Evolutionary conservation across 345 rosid genomes (phyloP).

Genomic region (Adansonia digitata): DNA sequence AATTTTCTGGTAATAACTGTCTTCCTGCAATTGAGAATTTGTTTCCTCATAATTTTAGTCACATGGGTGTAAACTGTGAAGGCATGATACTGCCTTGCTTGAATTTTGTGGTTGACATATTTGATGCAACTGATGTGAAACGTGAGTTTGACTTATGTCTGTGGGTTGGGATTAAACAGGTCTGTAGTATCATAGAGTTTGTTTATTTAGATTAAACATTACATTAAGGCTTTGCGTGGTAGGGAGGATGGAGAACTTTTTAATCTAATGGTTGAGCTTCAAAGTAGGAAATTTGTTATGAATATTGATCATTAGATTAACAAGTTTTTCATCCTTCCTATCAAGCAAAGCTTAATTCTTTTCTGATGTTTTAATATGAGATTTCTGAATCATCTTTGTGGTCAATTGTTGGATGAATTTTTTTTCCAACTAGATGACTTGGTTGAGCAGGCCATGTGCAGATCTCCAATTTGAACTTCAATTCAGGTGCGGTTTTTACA

Average conservation of each 20-base stretch:
- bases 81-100: slow-evolving; percentile 13
- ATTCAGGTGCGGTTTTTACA: slow-evolving; percentile 44
- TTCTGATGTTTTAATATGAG: slow-evolving; percentile 16
- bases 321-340: too few species aligned
- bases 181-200: slow-evolving; percentile 14
- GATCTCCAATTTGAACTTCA: slow-evolving; percentile 34
- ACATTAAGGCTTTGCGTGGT: too few species aligned
- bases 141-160: not conserved
- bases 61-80: slow-evolving; percentile 9
- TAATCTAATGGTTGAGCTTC: too few species aligned
- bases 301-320: too few species aligned
- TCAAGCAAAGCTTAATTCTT: too few species aligned
- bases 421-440: slow-evolving; percentile 58
- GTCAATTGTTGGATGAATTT: slow-evolving; percentile 59
- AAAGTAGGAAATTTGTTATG: too few species aligned
- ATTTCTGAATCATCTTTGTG: slow-evolving; percentile 48
- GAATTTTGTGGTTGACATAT: not conserved
- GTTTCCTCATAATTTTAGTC: slow-evolving; percentile 6
- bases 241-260: too few species aligned
- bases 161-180: not conserved
- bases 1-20: slow-evolving; percentile 72
- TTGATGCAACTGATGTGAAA: slow-evolving; percentile 8
- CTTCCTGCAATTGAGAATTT: slow-evolving; percentile 36
- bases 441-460: slow-evolving; percentile 54
- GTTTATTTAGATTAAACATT: slow-evolving; percentile 4